Conservation (phyloP, 257 asterid species). For the Lithospermum erythrorhizon region DNA sequence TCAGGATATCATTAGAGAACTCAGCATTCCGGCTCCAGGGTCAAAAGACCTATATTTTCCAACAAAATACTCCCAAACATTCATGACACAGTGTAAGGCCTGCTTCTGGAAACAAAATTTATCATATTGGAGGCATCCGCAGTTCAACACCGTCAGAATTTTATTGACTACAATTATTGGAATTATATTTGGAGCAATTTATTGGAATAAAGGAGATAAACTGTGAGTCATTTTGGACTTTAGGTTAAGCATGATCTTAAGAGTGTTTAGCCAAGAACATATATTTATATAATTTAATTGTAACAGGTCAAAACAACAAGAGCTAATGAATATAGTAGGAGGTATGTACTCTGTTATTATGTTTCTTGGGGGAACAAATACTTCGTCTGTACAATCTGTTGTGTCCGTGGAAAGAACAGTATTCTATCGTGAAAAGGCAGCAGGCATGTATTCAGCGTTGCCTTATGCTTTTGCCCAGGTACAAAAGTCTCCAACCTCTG, state of each 20-base stretch:
- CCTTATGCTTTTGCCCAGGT: constrained; percentile 69
- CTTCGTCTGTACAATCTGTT: constrained; percentile 64
- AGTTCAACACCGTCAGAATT: constrained; percentile 55
- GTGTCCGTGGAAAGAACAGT: constrained; percentile 76
- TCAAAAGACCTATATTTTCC: constrained; percentile 48
- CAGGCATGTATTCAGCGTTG: constrained; percentile 71
- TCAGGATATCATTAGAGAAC: constrained; percentile 53
- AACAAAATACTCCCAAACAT: constrained; percentile 47
- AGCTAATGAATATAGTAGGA: constrained; percentile 54
- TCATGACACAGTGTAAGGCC: constrained; percentile 53
- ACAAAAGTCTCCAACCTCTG: background rate
- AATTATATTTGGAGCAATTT: constrained; percentile 55
- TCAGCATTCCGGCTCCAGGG: constrained; percentile 58
- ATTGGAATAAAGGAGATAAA: constrained; percentile 57
- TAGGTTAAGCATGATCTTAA: background rate
- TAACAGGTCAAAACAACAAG: constrained; percentile 59
- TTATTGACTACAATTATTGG: constrained; percentile 54
- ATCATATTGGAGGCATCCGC: constrained; percentile 75
- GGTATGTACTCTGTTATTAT: constrained; percentile 71
- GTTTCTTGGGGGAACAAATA: constrained; percentile 79
- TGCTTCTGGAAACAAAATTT: constrained; percentile 72
- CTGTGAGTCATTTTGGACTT: constrained; percentile 27
- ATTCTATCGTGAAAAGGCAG: constrained; percentile 78
- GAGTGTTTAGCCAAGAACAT: background rate
- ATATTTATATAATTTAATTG: constrained; percentile 6